Evolutionary conservation across 78 protist genomes (phyloP).

Genomic region (Dictyostelium intermedium): DNA sequence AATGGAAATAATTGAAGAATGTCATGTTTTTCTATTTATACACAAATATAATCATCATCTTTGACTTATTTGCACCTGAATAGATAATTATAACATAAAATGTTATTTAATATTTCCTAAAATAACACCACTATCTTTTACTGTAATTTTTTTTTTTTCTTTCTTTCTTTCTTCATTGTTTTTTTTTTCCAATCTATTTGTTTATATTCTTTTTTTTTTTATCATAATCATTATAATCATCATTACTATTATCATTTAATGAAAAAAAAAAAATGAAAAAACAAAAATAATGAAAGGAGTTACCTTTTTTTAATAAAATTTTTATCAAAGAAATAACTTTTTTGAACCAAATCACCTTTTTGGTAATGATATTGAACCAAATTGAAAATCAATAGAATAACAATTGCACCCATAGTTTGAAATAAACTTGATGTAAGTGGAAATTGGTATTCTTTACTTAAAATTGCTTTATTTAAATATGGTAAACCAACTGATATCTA

Average conservation of each 20-base stretch:
- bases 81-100: background rate
- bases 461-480: slow-evolving; percentile 37
- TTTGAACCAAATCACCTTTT: slow-evolving; percentile 22
- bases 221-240: background rate
- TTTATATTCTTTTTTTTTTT: background rate
- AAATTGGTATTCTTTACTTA: background rate
- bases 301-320: slow-evolving; percentile 50
- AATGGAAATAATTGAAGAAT: background rate
- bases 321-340: slow-evolving; percentile 52
- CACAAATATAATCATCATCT: background rate
- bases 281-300: background rate
- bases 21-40: background rate
- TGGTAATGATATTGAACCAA: slow-evolving; percentile 11
- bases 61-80: background rate
- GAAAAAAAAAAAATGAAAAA: background rate
- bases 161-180: background rate
- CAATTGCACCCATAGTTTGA: slow-evolving; percentile 40
- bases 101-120: background rate
- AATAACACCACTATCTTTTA: slow-evolving; percentile 1
- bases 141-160: background rate
- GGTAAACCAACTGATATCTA: slow-evolving; percentile 32
- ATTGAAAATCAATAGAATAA: slow-evolving; percentile 27
- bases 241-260: background rate
- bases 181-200: background rate
- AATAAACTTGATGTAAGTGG: slow-evolving; percentile 58